Percentiles rank a stretch among this genome's conserved stretches.
phyloP scores from a whole-genome alignment of 805 yeast species.

The Sungouiella thailandica region DNA sequence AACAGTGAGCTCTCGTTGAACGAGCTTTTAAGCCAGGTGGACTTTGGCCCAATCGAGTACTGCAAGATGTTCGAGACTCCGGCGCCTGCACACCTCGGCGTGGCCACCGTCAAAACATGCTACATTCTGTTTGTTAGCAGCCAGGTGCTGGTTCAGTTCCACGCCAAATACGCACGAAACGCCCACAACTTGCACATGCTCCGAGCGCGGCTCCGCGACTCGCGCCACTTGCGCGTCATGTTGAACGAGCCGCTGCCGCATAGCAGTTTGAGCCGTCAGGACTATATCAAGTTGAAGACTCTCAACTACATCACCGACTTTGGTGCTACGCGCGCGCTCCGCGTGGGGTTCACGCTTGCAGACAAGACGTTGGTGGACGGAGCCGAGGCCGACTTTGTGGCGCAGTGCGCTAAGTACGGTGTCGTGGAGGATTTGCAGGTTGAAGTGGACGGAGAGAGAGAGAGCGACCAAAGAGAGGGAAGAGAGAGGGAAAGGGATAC shows the following conservation, averaged over 20 bases:
- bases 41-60: conserved; percentile 61
- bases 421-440: conserved; percentile 30
- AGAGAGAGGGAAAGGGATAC: too few species aligned
- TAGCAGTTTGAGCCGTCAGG: conserved; percentile 18
- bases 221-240: conserved; percentile 24
- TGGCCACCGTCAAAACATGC: conserved; percentile 22
- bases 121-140: conserved; percentile 34
- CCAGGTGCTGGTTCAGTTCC: conserved; percentile 28
- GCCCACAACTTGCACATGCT: conserved; percentile 19
- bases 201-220: conserved; percentile 19
- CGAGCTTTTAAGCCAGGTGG: conserved; percentile 41
- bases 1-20: conserved; percentile 19
- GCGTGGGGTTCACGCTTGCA: conserved; percentile 11
- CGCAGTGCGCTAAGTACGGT: conserved; percentile 37
- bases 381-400: conserved; percentile 19
- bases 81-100: conserved; percentile 24
- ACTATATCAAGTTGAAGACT: conserved; percentile 35
- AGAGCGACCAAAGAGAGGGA: too few species aligned
- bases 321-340: conserved; percentile 34
- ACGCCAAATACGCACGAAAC: conserved; percentile 27
- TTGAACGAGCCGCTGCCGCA: conserved; percentile 19
- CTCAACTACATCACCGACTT: conserved; percentile 36
- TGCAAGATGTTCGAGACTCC: conserved; percentile 37
- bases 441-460: too few species aligned
- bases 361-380: conserved; percentile 8